Evolutionary conservation across 2,329 filamentous ascomycete species (phyloP).

Genomic region (Harringtonia lauricola): DNA sequence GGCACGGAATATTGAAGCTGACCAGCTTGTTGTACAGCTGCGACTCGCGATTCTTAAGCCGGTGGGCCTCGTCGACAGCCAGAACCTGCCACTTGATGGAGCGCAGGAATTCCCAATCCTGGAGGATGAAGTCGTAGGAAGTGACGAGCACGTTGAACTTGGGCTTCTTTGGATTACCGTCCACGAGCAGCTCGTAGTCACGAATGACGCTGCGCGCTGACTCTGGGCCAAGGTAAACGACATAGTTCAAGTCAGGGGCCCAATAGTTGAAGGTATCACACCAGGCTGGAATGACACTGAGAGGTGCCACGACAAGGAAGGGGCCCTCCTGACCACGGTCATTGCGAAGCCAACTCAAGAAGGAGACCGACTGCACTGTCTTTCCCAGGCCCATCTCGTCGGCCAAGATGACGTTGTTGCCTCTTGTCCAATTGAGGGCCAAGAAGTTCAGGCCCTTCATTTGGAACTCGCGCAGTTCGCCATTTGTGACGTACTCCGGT

Average conservation of each 20-base stretch:
- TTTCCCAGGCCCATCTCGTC: conserved; percentile 99
- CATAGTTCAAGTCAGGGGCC: conserved; percentile 93
- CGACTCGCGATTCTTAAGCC: conserved; percentile 91
- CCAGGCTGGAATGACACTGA: conserved; percentile 97
- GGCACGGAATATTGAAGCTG: conserved; percentile 78
- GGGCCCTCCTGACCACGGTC: conserved; percentile 83
- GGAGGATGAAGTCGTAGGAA: conserved; percentile 91
- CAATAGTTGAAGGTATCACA: conserved; percentile 95
- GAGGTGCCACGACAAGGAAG: conserved; percentile 90
- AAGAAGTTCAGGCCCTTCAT: conserved; percentile 90
- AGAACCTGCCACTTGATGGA: conserved; percentile 97
- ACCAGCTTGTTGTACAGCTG: conserved; percentile 80
- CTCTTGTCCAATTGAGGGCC: conserved; percentile 88
- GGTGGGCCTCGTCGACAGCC: conserved; percentile 92
- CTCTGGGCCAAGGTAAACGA: conserved; percentile 89
- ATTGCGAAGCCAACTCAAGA: conserved; percentile 94
- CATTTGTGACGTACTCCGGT: conserved; percentile 73
- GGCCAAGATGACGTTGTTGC: conserved; percentile 91
- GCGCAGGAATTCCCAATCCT: conserved; percentile 72
- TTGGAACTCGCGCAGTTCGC: conserved; percentile 85
- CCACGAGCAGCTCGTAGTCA: conserved; percentile 79
- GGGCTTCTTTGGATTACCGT: conserved; percentile 75
- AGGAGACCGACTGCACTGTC: conserved; percentile 93
- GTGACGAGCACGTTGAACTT: conserved; percentile 98
- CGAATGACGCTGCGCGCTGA: conserved; percentile 77